Evolutionary conservation across 2,329 filamentous ascomycete genomes (phyloP), one percentile per base, ranked within the genome.

Genomic region (Pyrenochaeta sp.): DNA sequence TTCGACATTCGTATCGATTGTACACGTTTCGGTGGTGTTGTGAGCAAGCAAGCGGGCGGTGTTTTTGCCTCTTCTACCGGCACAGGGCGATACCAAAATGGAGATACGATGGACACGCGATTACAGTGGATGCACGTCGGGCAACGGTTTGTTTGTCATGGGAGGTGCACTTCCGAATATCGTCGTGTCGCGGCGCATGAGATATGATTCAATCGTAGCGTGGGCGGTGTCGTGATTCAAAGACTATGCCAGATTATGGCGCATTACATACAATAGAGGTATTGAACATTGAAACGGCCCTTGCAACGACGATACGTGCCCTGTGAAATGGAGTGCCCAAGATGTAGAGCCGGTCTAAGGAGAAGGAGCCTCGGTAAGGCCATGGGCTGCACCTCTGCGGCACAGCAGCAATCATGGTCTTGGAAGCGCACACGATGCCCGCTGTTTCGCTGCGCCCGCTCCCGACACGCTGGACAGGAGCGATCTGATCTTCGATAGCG

Each of bases 181-280:
- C 45, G 28, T 32, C 28, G 44, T 46, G 44, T 52, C 50, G 50
- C 49, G 50, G 50, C 28, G 54, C 28, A 52, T 53, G 54, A 52
- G 50, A 40, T 34, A 50, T 32, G 48, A 56, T 52, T 52, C 37
- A 3, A 52, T 49, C 12, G 50, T 27, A 57, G 54, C 50, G 44
- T 57, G 54, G 54, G 54, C 37, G 54, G 54, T 45, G 28, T 45
- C 25, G 36, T 57, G 45, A 40, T 53, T 37, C 13, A 6, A 49
- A 57, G 39, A 44, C 22, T 19, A 49, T 27, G 45, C 54, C 45
- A 50, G 22, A n/a, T 22, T 25, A 42, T 50, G 50, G 50, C 45
- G 39, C 45, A 45, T 44, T 53, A 46, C 43, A 57, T 27, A 13
- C 19, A 53, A 57, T 50, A 57, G 43, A 50, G 39, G 42, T 36